phyloP scores from a whole-genome alignment of 768 basidiomycete genomes.

The Leccinum uliginosum region DNA sequence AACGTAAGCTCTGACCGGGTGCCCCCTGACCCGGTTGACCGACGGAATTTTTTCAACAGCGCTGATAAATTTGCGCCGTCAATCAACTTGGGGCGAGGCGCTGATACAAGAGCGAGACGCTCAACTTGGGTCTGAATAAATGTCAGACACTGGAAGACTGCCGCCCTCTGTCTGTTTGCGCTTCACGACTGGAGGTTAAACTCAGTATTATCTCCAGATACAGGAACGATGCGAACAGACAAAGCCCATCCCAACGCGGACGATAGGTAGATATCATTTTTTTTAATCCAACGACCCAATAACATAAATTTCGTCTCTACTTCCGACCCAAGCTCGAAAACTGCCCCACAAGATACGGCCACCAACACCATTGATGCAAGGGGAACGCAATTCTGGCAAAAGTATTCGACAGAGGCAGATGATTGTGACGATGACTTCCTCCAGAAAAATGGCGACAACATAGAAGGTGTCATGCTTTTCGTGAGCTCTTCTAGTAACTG shows the following conservation, averaged over 20 bases:
- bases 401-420: not conserved
- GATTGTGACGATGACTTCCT: constrained; percentile 1
- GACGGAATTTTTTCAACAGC: too few relatives aligned
- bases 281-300: not conserved
- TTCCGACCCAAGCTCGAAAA: not conserved
- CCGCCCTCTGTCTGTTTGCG: not conserved
- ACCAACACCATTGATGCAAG: not conserved
- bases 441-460: not conserved
- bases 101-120: not conserved
- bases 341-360: not conserved
- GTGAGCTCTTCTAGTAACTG: not conserved
- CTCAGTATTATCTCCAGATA: not conserved
- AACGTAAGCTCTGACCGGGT: not conserved
- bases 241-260: not conserved
- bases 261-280: not conserved
- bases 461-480: constrained; percentile 4
- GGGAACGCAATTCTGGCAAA: not conserved
- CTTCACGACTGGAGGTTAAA: not conserved
- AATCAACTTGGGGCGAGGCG: not conserved
- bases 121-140: not conserved
- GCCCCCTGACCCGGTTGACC: not conserved
- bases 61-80: not conserved
- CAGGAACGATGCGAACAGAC: not conserved
- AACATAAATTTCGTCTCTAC: not conserved
- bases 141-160: not conserved